Evolutionary conservation across 139 green algal genomes (phyloP).

Genomic region (Eudorina sp.): DNA sequence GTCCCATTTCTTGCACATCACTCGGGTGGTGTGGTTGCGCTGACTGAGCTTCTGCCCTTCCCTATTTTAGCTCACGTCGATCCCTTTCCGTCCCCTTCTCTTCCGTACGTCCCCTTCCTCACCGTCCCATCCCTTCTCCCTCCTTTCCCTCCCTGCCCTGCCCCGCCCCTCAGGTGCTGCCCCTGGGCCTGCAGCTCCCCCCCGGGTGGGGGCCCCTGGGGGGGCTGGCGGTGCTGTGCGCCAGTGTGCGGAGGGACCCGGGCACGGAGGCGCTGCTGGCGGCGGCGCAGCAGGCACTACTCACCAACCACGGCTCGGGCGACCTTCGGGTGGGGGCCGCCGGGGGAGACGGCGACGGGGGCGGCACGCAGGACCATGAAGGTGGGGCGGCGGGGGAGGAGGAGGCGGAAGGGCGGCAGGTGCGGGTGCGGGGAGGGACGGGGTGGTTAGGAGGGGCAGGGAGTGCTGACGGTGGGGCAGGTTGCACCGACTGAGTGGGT

Average conservation of each 20-base stretch:
- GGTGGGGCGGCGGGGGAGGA: neutral
- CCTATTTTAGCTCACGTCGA: too few species aligned
- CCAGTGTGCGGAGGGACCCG: slow-evolving; percentile 49
- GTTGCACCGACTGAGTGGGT: too few species aligned
- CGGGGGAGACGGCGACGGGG: slow-evolving; percentile 6
- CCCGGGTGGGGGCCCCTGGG: slow-evolving; percentile 61
- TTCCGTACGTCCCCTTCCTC: neutral
- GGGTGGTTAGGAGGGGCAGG: neutral
- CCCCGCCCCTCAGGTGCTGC: neutral
- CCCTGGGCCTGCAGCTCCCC: slow-evolving; percentile 59
- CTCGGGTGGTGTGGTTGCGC: too few species aligned
- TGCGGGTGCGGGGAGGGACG: neutral
- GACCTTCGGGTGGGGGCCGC: neutral
- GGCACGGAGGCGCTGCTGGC: slow-evolving; percentile 50
- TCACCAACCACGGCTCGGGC: neutral
- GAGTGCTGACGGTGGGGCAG: too few species aligned
- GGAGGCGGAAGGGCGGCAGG: neutral
- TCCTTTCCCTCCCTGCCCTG: neutral
- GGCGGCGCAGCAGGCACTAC: slow-evolving; percentile 36
- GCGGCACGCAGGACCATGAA: neutral
- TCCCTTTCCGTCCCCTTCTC: too few species aligned
- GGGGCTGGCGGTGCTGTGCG: slow-evolving; percentile 70
- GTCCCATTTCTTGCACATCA: too few species aligned
- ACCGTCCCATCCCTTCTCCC: neutral
- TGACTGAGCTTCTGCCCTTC: too few species aligned